A percentile compares a stretch with the other conserved stretches of the same genome.
Conservation (phyloP, 805 yeast species). For the Pichia ethanolica region DNA sequence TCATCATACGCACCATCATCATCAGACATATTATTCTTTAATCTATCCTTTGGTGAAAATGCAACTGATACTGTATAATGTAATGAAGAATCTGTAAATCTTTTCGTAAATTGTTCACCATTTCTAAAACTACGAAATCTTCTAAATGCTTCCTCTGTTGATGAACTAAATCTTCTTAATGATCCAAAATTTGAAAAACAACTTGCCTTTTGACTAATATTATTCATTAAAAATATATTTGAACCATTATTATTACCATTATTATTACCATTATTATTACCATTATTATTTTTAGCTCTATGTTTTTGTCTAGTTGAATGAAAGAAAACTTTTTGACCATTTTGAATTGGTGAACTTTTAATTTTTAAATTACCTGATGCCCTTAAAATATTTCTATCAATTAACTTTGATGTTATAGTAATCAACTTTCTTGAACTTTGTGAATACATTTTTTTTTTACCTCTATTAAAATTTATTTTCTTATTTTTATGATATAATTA, state of each 20-base stretch:
- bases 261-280: not conserved
- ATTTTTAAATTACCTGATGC: not conserved
- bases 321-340: conserved; percentile 1
- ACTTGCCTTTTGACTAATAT: not conserved
- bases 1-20: conserved; percentile 21
- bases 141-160: conserved; percentile 17
- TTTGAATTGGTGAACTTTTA: not conserved
- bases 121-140: conserved; percentile 21
- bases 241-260: not conserved
- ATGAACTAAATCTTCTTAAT: conserved; percentile 10
- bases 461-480: no score
- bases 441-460: conserved; percentile 1
- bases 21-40: conserved; percentile 30
- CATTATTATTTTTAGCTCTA: conserved; percentile 2
- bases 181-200: conserved; percentile 3
- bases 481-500: no score
- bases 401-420: conserved; percentile 1
- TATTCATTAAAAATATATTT: not conserved
- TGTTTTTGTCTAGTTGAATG: conserved; percentile 8
- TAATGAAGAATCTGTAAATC: conserved; percentile 21
- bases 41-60: conserved; percentile 65
- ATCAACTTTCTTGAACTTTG: conserved; percentile 3
- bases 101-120: conserved; percentile 24
- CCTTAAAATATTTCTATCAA: not conserved
- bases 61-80: conserved; percentile 59